phyloP scores from a whole-genome alignment of 2,329 filamentous ascomycete genomes.

The Scedosporium boydii region DNA sequence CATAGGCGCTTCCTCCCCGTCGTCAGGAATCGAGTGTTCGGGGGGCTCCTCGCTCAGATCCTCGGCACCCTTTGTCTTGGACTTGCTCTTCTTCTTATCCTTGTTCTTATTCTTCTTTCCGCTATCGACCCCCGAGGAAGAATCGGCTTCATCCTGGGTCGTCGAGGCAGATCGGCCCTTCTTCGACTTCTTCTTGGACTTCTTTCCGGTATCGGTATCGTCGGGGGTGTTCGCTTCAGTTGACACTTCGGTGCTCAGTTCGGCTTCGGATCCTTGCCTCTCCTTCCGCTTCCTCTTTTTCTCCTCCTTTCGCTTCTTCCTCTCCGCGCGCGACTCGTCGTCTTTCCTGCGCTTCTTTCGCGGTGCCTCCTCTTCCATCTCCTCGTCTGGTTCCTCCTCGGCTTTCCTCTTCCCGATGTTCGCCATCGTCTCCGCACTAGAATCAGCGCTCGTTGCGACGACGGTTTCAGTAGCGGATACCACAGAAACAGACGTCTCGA shows the following conservation, averaged over 20 bases:
- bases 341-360: conserved; percentile 10
- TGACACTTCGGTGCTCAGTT: not conserved
- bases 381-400: conserved; percentile 10
- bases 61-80: conserved; percentile 3
- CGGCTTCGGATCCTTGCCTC: not conserved
- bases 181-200: conserved; percentile 5
- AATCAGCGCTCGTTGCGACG: conserved; percentile 11
- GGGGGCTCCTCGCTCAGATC: not conserved
- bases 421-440: conserved; percentile 7
- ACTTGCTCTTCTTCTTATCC: conserved; percentile 4
- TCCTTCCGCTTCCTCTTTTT: not conserved
- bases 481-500: conserved; percentile 32
- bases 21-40: not conserved
- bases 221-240: not conserved
- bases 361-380: conserved; percentile 15
- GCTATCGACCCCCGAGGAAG: not conserved
- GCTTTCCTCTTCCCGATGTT: conserved; percentile 7
- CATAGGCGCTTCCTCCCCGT: not conserved
- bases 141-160: not conserved
- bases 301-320: conserved; percentile 4
- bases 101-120: conserved; percentile 6
- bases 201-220: not conserved
- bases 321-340: conserved; percentile 1
- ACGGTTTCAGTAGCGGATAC: conserved; percentile 29
- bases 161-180: not conserved